Conservation (phyloP, 2,329 filamentous ascomycete genomes). For the Emydomyces testavorans region DNA sequence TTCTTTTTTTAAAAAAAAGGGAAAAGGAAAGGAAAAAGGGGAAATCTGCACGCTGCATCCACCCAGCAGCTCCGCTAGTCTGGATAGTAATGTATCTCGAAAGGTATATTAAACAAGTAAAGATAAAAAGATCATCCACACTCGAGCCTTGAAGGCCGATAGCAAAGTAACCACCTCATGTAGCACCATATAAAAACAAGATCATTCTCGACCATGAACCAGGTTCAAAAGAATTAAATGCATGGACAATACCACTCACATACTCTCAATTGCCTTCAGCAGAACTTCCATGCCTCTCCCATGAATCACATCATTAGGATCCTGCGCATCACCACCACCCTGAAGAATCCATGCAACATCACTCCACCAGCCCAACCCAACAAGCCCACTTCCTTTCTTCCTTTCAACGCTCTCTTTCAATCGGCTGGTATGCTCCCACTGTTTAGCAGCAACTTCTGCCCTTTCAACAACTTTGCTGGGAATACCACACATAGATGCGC, state of each 20-base stretch:
- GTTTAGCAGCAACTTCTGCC: constrained; percentile 75
- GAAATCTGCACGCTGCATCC: background rate
- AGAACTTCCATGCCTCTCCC: constrained; percentile 47
- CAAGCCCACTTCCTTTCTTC: constrained; percentile 64
- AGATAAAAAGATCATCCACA: background rate
- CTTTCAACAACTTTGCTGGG: constrained; percentile 67
- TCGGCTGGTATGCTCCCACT: constrained; percentile 90
- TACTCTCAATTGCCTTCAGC: constrained; percentile 44
- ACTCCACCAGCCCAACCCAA: constrained; percentile 76
- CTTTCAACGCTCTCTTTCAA: constrained; percentile 79
- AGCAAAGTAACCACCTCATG: background rate
- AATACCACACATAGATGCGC: constrained; percentile 95
- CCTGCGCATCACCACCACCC: constrained; percentile 31
- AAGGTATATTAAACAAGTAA: constrained; percentile 1
- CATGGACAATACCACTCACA: constrained; percentile 30
- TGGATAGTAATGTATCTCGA: background rate
- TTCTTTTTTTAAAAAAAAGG: background rate
- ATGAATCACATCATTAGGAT: constrained; percentile 29
- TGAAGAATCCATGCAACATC: constrained; percentile 71
- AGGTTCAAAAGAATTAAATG: background rate
- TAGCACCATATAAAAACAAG: background rate
- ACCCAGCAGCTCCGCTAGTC: background rate
- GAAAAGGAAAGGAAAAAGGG: no score
- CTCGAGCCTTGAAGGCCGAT: background rate
- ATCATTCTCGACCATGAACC: background rate